Evolutionary conservation across 1,284 basidiomycete species (phyloP).

Genomic region (Mrakiaceae sp.): DNA sequence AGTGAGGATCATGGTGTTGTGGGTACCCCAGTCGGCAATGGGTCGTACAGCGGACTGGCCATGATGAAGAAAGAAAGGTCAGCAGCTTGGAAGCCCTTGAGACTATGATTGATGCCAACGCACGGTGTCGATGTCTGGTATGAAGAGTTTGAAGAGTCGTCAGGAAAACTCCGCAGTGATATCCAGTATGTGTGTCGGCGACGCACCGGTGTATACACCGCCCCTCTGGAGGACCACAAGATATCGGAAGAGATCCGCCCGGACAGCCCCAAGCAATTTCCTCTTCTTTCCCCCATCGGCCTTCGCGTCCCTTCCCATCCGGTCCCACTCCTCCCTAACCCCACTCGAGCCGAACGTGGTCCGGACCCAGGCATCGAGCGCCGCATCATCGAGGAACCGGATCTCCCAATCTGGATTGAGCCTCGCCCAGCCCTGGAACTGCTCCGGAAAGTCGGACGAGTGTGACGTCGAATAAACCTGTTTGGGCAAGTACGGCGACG

Average conservation of each 20-base stretch:
- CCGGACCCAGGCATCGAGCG: constrained; percentile 10
- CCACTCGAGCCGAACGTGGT: background rate
- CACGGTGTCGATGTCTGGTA: background rate
- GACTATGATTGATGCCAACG: background rate
- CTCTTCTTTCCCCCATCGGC: background rate
- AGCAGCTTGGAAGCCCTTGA: background rate
- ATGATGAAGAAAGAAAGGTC: background rate
- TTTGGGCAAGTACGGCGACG: too few species aligned
- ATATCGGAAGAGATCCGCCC: constrained; percentile 7
- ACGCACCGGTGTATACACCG: background rate
- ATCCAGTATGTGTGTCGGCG: too few species aligned
- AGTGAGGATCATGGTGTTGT: background rate
- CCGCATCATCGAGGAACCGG: constrained; percentile 7
- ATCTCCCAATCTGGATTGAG: constrained; percentile 2
- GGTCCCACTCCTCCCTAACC: background rate
- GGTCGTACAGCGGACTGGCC: constrained; percentile 1
- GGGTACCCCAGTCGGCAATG: constrained; percentile 11
- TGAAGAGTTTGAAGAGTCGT: too few species aligned
- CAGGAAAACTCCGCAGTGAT: too few species aligned
- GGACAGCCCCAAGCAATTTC: background rate
- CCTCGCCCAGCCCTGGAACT: constrained; percentile 12
- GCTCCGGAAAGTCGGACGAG: background rate
- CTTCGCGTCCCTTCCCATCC: background rate
- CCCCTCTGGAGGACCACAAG: constrained; percentile 7
- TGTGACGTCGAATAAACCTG: constrained; percentile 11